These are phyloP conservation scores for Eutrema heterophyllum DNA, from an alignment of 345 rosid genomes.

Conservation along the genomic window DNA sequence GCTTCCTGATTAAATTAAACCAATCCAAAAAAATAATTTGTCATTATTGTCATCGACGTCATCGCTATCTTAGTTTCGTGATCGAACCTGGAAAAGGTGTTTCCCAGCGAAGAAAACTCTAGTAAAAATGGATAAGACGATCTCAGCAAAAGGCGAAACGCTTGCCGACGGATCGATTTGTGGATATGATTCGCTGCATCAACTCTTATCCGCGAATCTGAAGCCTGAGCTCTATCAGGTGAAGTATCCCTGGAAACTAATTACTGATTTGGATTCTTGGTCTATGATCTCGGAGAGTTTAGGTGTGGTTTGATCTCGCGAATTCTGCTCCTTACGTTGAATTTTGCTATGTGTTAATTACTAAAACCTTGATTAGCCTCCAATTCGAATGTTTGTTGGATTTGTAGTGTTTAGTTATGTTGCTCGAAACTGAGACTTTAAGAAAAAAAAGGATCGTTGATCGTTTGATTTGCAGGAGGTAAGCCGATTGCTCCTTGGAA, in stretches of 20 bases:
- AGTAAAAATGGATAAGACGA: slow-evolving; percentile 21
- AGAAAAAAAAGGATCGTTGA: neutral
- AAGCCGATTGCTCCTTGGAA: slow-evolving; percentile 64
- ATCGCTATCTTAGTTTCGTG: neutral
- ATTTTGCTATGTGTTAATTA: neutral
- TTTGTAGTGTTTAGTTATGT: neutral
- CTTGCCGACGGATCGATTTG: slow-evolving; percentile 54
- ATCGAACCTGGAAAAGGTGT: neutral
- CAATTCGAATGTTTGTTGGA: neutral
- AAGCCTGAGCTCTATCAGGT: slow-evolving; percentile 78
- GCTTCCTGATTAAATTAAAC: neutral
- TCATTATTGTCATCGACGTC: neutral
- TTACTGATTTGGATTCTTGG: neutral
- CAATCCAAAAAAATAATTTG: neutral
- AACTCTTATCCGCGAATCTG: slow-evolving; percentile 68
- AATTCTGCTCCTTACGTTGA: neutral
- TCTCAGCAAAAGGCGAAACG: slow-evolving; percentile 30
- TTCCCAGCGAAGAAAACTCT: neutral
- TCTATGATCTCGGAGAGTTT: neutral
- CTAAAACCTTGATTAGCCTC: neutral
- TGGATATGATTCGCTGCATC: slow-evolving; percentile 76
- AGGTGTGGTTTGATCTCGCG: neutral
- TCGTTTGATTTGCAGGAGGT: slow-evolving; percentile 57
- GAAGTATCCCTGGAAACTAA: neutral
- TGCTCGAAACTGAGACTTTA: neutral